Evolutionary conservation across 129 eudicot species (phyloP), one percentile per base, ranked within the genome.

Genomic region (Saussurea involucrata): DNA sequence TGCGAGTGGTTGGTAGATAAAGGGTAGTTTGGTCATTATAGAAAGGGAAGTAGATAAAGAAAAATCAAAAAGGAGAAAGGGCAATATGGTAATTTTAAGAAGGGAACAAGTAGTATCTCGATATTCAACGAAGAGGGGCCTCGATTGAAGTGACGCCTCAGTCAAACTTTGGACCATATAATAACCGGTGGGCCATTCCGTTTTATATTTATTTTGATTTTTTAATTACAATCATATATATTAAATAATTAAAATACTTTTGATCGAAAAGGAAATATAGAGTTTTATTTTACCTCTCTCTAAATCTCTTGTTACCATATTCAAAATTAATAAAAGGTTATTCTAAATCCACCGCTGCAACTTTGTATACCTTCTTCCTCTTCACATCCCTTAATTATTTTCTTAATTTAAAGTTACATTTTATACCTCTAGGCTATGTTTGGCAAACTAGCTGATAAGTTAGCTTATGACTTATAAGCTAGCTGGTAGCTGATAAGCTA

Each of bases 101-200:
- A 29, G 84, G 81, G 78, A 77, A 70, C 81, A 85, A 81, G 70
- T 67, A 81, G 81, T 80, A 86, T 70, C 83, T 83, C 67, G 36
- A 83, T 73, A 80, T 86, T 86, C 87, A 83, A 86, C 80, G 80
- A 83, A 80, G 81, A 65, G 77, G 83, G 83, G 87, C 90, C 90
- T 86, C 87, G 85, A 83, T 67, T 83, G 86, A 86, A 66, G 84
- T 81, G 87, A 83, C 87, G 68, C 72, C 78, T 75, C 83, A 74
- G 87, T 86, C 90, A 86, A 86, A 86, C 77, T 86, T 76, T 81
- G 74, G 77, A 83, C 79, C 82, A 67, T 82, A 67, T 75, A 55
- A 78, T 68, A 76, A 73, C 57, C 2, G 13, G 80, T 81, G 80
- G 84, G 84, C 68, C 84, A 58, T 61, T 27, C 67, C 74, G 0